These are phyloP conservation scores for Arthonia radiata DNA, from an alignment of 495 filamentous ascomycete species.

Conservation along the genomic window DNA sequence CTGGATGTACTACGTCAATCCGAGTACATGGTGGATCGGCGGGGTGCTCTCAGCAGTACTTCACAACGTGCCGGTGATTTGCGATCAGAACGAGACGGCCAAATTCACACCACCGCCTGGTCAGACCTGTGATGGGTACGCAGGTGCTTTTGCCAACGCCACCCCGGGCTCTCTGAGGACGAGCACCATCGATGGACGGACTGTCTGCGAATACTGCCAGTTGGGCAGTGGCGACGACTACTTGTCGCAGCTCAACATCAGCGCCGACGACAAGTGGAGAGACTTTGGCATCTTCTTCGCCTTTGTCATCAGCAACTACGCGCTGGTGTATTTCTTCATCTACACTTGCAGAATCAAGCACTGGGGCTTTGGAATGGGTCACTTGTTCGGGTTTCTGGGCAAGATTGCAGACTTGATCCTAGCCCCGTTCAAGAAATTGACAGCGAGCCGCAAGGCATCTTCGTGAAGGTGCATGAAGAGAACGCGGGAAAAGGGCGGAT, in stretches of 20 bases:
- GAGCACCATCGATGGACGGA: too few species aligned
- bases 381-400: slow-evolving; percentile 25
- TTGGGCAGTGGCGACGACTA: slow-evolving; percentile 33
- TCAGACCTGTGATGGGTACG: slow-evolving; percentile 36
- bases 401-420: slow-evolving; percentile 17
- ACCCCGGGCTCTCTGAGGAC: too few species aligned
- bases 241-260: slow-evolving; percentile 38
- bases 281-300: slow-evolving; percentile 59
- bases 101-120: slow-evolving; percentile 38
- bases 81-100: slow-evolving; percentile 32
- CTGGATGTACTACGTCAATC: slow-evolving; percentile 14
- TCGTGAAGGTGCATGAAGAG: too few species aligned
- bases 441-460: too few species aligned
- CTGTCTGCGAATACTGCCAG: too few species aligned
- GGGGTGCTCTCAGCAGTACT: slow-evolving; percentile 43
- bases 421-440: not conserved
- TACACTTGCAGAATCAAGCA: slow-evolving; percentile 49
- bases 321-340: slow-evolving; percentile 64
- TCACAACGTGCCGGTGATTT: slow-evolving; percentile 27
- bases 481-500: too few species aligned
- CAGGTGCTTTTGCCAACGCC: slow-evolving; percentile 8
- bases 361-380: slow-evolving; percentile 48
- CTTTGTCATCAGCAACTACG: slow-evolving; percentile 56
- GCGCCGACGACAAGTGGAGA: slow-evolving; percentile 38
- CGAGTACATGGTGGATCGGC: slow-evolving; percentile 36